Evolutionary conservation across 2,329 filamentous ascomycete genomes (phyloP).

Genomic region (Ophiobolus disseminans): DNA sequence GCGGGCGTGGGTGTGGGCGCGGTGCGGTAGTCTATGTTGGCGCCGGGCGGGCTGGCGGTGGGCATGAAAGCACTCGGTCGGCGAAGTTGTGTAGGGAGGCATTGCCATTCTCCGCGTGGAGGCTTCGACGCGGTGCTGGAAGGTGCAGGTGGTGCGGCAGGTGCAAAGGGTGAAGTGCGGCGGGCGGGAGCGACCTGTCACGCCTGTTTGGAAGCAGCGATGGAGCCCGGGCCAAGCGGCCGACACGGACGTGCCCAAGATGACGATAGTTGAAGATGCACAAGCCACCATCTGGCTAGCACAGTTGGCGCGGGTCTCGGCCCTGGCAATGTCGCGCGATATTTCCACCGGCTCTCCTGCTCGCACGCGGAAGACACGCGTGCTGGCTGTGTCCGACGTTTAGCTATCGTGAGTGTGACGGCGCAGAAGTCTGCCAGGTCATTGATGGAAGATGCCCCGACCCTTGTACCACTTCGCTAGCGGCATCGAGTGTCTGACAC

Average conservation of each 20-base stretch:
- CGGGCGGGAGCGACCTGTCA: constrained; percentile 7
- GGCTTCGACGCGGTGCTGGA: constrained; percentile 1
- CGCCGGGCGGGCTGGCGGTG: constrained; percentile 11
- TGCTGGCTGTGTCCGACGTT: neutral
- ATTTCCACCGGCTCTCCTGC: neutral
- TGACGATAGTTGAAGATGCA: constrained; percentile 10
- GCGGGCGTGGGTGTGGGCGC: neutral
- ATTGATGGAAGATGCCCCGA: neutral
- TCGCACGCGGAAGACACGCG: neutral
- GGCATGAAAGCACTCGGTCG: constrained; percentile 29
- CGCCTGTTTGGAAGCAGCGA: constrained; percentile 19
- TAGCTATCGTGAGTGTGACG: neutral
- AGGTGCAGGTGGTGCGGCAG: neutral
- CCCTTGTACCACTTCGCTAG: neutral
- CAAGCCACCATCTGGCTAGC: constrained; percentile 4
- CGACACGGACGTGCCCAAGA: constrained; percentile 10
- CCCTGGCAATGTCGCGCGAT: constrained; percentile 1
- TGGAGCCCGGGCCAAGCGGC: constrained; percentile 14
- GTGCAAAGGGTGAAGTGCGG: constrained; percentile 11
- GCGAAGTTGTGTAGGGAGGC: constrained; percentile 29
- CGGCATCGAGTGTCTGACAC: neutral
- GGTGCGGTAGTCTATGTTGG: constrained; percentile 1
- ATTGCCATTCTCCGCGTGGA: constrained; percentile 29
- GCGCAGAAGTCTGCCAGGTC: too few species aligned
- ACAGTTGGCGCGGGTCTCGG: constrained; percentile 3